Percentiles rank a stretch among this genome's conserved stretches.
phyloP scores from a whole-genome alignment of 257 asterid genomes.

The Nicotiana otophora region DNA sequence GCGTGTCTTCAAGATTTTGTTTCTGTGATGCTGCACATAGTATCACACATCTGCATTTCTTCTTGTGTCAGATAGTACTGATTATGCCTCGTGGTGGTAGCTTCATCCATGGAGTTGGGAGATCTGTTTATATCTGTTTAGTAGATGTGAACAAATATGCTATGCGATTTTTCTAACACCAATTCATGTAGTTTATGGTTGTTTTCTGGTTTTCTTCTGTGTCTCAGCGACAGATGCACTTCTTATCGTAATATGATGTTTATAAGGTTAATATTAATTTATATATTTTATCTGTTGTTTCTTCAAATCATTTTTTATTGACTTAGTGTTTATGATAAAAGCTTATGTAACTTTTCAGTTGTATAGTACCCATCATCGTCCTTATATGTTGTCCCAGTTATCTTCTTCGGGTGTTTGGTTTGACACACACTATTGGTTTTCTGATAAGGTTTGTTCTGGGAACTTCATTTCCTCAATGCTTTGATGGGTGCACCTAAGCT shows the following conservation, averaged over 20 bases:
- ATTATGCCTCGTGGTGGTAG: not conserved
- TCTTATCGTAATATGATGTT: too few species aligned
- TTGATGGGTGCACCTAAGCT: conserved; percentile 93
- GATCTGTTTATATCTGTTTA: too few species aligned
- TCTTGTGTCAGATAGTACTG: not conserved
- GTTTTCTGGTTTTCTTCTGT: too few species aligned
- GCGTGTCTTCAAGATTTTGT: not conserved
- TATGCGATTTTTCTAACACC: too few species aligned
- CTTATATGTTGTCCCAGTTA: not conserved
- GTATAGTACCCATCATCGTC: not conserved
- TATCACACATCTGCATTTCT: not conserved
- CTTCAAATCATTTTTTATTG: too few species aligned
- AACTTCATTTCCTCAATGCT: not conserved
- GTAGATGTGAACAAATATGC: too few species aligned
- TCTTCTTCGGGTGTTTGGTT: not conserved
- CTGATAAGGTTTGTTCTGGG: not conserved
- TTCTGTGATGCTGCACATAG: not conserved
- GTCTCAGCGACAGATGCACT: too few species aligned
- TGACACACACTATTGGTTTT: not conserved
- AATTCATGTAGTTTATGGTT: too few species aligned
- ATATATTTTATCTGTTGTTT: too few species aligned
- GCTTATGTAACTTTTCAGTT: not conserved
- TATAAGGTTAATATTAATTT: too few species aligned
- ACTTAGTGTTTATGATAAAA: not conserved
- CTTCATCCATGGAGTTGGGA: not conserved